Evolutionary conservation across 129 eudicot genomes (phyloP).

Genomic region (Daucus carota): DH1_v3.0 NC_030381.2:47319001-47319500

Average conservation of each 20-base stretch:
- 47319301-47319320: too few species aligned
- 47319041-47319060: slow-evolving; percentile 53
- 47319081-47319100: slow-evolving; percentile 62
- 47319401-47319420: not conserved
- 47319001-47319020: slow-evolving; percentile 46
- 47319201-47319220: slow-evolving; percentile 73
- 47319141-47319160: not conserved
- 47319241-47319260: slow-evolving; percentile 26
- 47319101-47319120: slow-evolving; percentile 39
- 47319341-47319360: not conserved
- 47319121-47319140: slow-evolving; percentile 20
- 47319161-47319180: slow-evolving; percentile 2
- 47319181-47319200: slow-evolving; percentile 53
- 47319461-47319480: too few species aligned
- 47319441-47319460: too few species aligned
- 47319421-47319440: not conserved
- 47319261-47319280: slow-evolving; percentile 25
- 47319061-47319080: slow-evolving; percentile 52
- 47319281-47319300: not conserved
- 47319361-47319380: not conserved
- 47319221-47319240: slow-evolving; percentile 62
- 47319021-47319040: slow-evolving; percentile 34
- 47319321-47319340: too few species aligned
- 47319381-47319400: not conserved
- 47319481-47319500: too few species aligned